Evolutionary conservation across 2,329 filamentous ascomycete species (phyloP).

Genomic region (Teratosphaeria gauchensis): DNA sequence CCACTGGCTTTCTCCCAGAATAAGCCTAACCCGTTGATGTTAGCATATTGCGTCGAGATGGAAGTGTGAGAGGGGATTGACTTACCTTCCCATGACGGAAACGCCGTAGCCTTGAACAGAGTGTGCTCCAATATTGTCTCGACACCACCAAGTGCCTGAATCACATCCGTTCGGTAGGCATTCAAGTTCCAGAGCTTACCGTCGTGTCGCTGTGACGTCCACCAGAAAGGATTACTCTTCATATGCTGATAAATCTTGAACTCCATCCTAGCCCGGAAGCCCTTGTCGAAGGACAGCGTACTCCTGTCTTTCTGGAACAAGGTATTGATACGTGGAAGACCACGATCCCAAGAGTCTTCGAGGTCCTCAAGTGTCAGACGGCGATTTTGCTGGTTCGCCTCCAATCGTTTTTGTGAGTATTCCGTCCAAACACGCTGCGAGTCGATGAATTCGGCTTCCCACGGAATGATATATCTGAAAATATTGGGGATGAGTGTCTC

Average conservation of each 20-base stretch:
- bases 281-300: conserved; percentile 96
- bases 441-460: conserved; percentile 98
- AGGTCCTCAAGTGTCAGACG: conserved; percentile 90
- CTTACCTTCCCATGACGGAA: conserved; percentile 84
- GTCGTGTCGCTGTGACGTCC: conserved; percentile 69
- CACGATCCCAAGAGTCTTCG: conserved; percentile 97
- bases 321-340: conserved; percentile 94
- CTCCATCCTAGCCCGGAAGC: conserved; percentile 87
- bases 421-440: conserved; percentile 99
- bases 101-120: conserved; percentile 84
- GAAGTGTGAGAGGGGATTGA: not conserved
- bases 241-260: conserved; percentile 98
- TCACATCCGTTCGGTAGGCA: conserved; percentile 90
- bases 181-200: conserved; percentile 97
- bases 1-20: conserved; percentile 54
- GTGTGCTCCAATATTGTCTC: conserved; percentile 97
- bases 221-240: conserved; percentile 43
- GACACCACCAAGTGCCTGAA: conserved; percentile 90
- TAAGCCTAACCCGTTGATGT: conserved; percentile 30
- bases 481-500: conserved; percentile 98
- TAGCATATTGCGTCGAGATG: not conserved
- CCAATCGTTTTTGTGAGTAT: conserved; percentile 93
- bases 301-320: conserved; percentile 97
- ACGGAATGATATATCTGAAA: conserved; percentile 97
- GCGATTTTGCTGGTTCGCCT: conserved; percentile 95